Evolutionary conservation across 176 grass and related monocot genomes (phyloP).

Genomic region (Bolboschoenus planiculmis): DNA sequence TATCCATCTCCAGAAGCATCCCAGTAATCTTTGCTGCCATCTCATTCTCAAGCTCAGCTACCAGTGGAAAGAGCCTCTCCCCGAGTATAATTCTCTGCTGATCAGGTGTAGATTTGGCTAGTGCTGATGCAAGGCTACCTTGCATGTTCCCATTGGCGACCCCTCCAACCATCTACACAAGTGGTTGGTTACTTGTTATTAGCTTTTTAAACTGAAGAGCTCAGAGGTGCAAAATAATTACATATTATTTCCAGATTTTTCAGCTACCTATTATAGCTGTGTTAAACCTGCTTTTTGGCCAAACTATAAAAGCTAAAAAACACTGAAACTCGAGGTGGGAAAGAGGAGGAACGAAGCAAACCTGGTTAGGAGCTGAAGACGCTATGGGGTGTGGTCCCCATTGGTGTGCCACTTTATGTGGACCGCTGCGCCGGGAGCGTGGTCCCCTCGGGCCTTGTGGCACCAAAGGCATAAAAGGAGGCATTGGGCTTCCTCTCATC

Average conservation of each 20-base stretch:
- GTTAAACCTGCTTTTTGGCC: background rate
- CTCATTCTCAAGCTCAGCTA: constrained; percentile 80
- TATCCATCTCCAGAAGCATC: constrained; percentile 99
- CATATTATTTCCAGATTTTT: constrained; percentile 45
- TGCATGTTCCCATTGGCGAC: constrained; percentile 40
- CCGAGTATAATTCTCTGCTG: constrained; percentile 97
- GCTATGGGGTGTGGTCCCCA: background rate
- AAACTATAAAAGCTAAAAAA: background rate
- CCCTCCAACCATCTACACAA: constrained; percentile 48
- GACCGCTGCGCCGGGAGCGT: constrained; percentile 49
- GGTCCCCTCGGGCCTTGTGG: constrained; percentile 78
- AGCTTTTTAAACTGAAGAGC: constrained; percentile 45
- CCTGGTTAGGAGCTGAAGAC: constrained; percentile 9
- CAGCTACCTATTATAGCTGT: constrained; percentile 39
- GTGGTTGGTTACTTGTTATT: constrained; percentile 46
- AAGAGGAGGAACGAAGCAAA: background rate
- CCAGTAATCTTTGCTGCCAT: constrained; percentile 86
- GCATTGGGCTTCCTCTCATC: constrained; percentile 56
- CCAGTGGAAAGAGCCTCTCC: constrained; percentile 89
- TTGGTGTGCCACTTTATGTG: constrained; percentile 14
- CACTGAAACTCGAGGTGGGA: background rate
- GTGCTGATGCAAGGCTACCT: constrained; percentile 52
- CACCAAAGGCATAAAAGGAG: constrained; percentile 73
- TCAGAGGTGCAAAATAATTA: constrained; percentile 29
- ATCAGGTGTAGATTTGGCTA: constrained; percentile 62